Evolutionary conservation across 139 green algal genomes (phyloP).

Genomic region (Chlorella sorokiniana): DNA sequence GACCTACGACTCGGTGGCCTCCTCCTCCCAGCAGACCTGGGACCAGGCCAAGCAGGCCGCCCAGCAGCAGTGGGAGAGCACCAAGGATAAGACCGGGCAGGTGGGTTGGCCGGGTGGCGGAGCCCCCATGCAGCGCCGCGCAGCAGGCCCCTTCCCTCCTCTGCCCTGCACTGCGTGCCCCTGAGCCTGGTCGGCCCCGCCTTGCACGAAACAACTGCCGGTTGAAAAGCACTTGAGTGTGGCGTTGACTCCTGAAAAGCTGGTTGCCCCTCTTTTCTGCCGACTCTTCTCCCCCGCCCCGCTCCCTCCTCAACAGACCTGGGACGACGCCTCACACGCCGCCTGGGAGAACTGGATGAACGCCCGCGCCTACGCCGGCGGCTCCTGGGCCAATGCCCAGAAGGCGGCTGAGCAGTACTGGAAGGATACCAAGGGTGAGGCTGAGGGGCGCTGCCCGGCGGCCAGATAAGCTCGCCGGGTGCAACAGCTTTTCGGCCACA

Average conservation of each 20-base stretch:
- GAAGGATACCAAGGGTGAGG: slow-evolving; percentile 36
- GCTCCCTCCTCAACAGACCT: slow-evolving; percentile 19
- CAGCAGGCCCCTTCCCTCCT: too few relatives aligned
- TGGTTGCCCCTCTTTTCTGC: too few relatives aligned
- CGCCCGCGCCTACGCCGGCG: slow-evolving; percentile 23
- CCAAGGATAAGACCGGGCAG: slow-evolving; percentile 35
- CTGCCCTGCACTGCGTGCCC: too few relatives aligned
- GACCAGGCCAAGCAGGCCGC: slow-evolving; percentile 37
- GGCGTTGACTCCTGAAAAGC: too few relatives aligned
- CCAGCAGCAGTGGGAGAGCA: slow-evolving; percentile 3
- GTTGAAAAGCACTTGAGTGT: too few relatives aligned
- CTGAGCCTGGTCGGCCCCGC: too few relatives aligned
- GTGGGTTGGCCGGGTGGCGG: not conserved
- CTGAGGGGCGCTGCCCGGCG: not conserved
- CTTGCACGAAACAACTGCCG: too few relatives aligned
- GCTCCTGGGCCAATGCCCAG: slow-evolving; percentile 33
- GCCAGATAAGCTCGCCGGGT: not conserved
- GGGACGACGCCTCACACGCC: slow-evolving; percentile 20
- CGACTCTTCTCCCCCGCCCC: not conserved
- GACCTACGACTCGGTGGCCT: slow-evolving; percentile 21
- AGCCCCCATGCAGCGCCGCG: too few relatives aligned
- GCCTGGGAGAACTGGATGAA: slow-evolving; percentile 40
- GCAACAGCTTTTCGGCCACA: too few relatives aligned
- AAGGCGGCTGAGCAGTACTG: slow-evolving; percentile 37
- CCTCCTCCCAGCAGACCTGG: slow-evolving; percentile 29